A percentile compares a stretch with the other conserved stretches of the same genome.
These are phyloP conservation scores for Trichoderma sp. DNA, from an alignment of 2,329 filamentous ascomycete species.

Conservation along the genomic window DNA sequence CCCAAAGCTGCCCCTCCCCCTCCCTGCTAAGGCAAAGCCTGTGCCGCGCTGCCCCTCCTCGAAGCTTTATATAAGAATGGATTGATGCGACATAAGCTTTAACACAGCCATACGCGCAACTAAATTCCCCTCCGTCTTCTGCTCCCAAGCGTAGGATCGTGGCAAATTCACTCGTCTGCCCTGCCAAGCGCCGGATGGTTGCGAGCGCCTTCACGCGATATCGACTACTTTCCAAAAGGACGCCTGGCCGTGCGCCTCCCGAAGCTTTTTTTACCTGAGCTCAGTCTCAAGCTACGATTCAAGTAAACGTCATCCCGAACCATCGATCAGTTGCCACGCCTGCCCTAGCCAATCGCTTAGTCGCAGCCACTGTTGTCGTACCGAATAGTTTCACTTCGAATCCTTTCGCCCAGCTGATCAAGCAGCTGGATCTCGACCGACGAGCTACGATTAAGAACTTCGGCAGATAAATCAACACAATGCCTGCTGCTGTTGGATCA, in stretches of 20 bases:
- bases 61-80: conserved; percentile 3
- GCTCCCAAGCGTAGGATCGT: not conserved
- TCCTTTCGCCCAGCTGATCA: not conserved
- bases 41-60: not conserved
- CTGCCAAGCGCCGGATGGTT: not conserved
- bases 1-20: conserved; percentile 15
- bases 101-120: not conserved
- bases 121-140: not conserved
- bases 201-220: not conserved
- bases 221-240: not conserved
- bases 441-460: not conserved
- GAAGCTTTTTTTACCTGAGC: not conserved
- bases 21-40: conserved; percentile 4
- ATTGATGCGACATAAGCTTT: not conserved
- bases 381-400: not conserved
- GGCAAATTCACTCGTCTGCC: not conserved
- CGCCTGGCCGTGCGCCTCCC: not conserved
- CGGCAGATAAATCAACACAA: not conserved
- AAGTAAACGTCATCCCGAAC: conserved; percentile 20
- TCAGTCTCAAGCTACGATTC: not conserved
- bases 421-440: not conserved
- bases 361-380: not conserved
- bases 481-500: conserved; percentile 38
- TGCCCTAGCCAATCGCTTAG: not conserved
- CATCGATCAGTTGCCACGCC: conserved; percentile 14